Evolutionary conservation across 352 stramenopile genomes (phyloP), one percentile per base, ranked within the genome.

Genomic region (Pythium brassicae): DNA sequence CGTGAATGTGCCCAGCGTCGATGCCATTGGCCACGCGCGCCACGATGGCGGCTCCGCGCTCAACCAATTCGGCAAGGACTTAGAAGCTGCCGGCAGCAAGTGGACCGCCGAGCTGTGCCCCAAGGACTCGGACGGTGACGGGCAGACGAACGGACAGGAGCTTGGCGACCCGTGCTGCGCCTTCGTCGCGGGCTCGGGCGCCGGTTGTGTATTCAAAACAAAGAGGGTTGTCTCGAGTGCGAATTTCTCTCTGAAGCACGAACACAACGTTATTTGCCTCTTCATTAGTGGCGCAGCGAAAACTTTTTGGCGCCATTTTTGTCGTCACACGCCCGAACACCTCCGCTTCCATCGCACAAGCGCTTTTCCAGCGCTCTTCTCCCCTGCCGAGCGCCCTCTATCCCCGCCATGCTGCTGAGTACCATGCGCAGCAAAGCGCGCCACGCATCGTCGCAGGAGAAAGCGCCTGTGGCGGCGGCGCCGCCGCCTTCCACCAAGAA

Each of bases 111-210:
- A 42, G 11, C 50, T 80, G 48, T 80, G 71, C 27, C 37, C 65
- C 29, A 53, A 42, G 17, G 71, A 79, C 61, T 68, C 66, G 22
- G 66, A 73, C 29, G 62, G 66, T 20, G 77, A 87, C 55, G 76
- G 76, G 11, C 56, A 68, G 27, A 85, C 69, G 19, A 87, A 87
- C 54, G 76, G 76, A 3, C 53, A 83, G 45, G 77, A 87, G 54
- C 67, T 87, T 17, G 77, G 76, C n/a, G 77, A 87, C 51, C 77
- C 76, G 23, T 65, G 68, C 59, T 87, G 77, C 47, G 48, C 35
- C 29, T 81, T 64, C 62, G 48, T 42, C 17, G 25, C 44, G 22
- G 44, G 44, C 1, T 39, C n/a, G n/a, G n/a, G n/a, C n/a, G n/a
- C n/a, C n/a, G n/a, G n/a, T n/a, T n/a, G n/a, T n/a, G n/a, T n/a